phyloP scores from a whole-genome alignment of 208 protist species.

The Trypanosoma brucei region DNA sequence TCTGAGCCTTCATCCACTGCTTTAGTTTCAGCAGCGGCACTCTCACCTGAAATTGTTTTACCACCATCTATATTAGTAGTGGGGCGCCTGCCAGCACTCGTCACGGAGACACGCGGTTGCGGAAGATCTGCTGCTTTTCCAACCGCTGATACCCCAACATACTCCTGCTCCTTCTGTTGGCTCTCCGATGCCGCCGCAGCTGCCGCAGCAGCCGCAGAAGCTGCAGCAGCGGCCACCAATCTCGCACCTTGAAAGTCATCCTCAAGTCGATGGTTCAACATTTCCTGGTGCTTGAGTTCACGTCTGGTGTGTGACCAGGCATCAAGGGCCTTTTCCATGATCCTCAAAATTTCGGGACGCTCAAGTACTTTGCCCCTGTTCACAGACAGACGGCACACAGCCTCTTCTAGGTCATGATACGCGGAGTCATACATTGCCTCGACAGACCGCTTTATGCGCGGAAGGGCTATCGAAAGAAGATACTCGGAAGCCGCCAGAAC shows the following conservation, averaged over 20 bases:
- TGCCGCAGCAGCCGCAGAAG: conserved; percentile 10
- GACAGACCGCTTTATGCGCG: conserved; percentile 1
- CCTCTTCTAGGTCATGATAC: conserved; percentile 27
- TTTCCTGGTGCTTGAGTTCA: conserved; percentile 37
- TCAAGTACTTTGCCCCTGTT: conserved; percentile 8
- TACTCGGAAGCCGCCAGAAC: conserved; percentile 24
- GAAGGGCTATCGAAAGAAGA: conserved; percentile 33
- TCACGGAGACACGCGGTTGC: too few relatives aligned
- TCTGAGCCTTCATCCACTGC: too few relatives aligned
- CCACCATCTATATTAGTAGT: too few relatives aligned
- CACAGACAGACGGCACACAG: conserved; percentile 29
- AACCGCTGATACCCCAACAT: too few relatives aligned
- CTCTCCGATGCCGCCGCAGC: conserved; percentile 1
- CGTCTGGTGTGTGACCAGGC: conserved; percentile 24
- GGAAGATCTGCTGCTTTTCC: not conserved
- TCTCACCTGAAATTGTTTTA: too few relatives aligned
- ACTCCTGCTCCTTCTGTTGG: not conserved
- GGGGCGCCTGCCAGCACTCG: too few relatives aligned
- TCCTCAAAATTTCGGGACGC: conserved; percentile 16
- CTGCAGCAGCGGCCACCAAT: conserved; percentile 13
- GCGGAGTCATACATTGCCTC: conserved; percentile 19
- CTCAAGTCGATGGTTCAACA: conserved; percentile 27
- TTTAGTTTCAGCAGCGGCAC: too few relatives aligned
- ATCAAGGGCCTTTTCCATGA: conserved; percentile 33
- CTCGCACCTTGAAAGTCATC: conserved; percentile 14